Base-by-base conservation (phyloP, 768 basidiomycete species). In the Gyrodon lividus region DNA sequence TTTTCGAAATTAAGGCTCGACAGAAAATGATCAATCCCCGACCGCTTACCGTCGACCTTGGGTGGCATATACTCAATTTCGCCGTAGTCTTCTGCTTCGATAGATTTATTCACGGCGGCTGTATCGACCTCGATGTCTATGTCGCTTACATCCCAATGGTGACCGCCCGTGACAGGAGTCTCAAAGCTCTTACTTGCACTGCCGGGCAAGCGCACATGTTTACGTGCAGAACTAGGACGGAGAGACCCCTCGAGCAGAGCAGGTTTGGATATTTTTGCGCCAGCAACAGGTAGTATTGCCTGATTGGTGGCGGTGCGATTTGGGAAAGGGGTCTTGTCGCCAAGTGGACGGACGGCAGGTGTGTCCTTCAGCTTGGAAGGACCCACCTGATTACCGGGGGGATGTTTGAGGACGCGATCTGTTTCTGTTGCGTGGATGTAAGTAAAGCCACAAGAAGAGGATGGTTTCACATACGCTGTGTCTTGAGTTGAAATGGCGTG, bases 91-190 rank as follows among this genome's bases (percentile, higher is more conserved):
- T 74, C 68, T 39, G 64, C 68, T 49, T 59, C 56, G 0, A 59
- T 54, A 0, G 61, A 55, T 37, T 67, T 59, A 20, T 59, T 63
- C 39, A 61, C 66, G 9, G 47, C 56, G 10, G 55, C 45, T 6
- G 34, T 45, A 13, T 61, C 61, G 20, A 70, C 57, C 30, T 71
- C 70, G 9, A 77, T 64, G 31, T 75, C 75, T 13, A 69, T 70
- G 41, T 89, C 87, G 57, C 81, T 83, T 30, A 88, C 77, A 58
- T 92, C 88, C 89, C 89, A 92, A 50, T 86, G 81, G 55, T 82
- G 76, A 3, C 86, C 87, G 9, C 70, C 72, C 17, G 82, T 83
- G 34, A 76, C 56, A 2, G 90, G 90, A 0, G 90, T 92, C 60
- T 86, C 76, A 56, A 87, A 86, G 14, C 52, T 70, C 54, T 76